Conservation (phyloP, 176 grass and related monocot species). For the Phoenix roebelenii region DNA sequence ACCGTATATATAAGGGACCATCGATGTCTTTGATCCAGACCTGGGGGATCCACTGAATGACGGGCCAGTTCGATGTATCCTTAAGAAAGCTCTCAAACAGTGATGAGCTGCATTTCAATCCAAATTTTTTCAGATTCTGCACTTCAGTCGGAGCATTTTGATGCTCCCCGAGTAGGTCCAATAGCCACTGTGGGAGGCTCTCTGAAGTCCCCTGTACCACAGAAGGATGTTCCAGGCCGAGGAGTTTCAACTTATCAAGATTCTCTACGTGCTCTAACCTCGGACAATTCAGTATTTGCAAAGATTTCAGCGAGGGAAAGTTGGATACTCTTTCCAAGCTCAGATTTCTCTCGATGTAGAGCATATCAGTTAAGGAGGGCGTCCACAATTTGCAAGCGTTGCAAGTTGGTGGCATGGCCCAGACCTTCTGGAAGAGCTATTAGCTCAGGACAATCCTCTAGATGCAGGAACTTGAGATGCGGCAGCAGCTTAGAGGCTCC, state of each 20-base stretch:
- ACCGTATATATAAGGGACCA: too few relatives aligned
- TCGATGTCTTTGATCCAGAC: too few relatives aligned
- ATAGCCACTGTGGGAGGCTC: slow-evolving; percentile 13
- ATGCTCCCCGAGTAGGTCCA: background rate
- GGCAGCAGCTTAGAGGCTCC: background rate
- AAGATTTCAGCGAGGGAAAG: slow-evolving; percentile 2
- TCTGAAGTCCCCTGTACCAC: too few relatives aligned
- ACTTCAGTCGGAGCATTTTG: background rate
- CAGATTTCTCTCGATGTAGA: background rate
- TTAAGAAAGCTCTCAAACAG: too few relatives aligned
- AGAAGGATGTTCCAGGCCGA: background rate
- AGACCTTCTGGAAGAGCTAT: slow-evolving; percentile 10
- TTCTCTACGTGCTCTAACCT: slow-evolving; percentile 10
- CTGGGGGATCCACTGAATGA: too few relatives aligned
- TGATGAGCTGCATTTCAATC: too few relatives aligned
- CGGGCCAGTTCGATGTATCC: too few relatives aligned
- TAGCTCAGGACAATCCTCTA: slow-evolving; percentile 1
- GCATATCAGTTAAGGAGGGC: background rate
- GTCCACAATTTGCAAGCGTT: background rate
- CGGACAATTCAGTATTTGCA: background rate
- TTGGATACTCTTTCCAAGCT: slow-evolving; percentile 17
- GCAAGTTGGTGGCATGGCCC: background rate
- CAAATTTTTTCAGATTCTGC: too few relatives aligned
- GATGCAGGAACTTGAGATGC: background rate
- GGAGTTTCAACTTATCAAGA: background rate